phyloP scores from a whole-genome alignment of 2,329 filamentous ascomycete species.

The Diaporthe ampelina region DNA sequence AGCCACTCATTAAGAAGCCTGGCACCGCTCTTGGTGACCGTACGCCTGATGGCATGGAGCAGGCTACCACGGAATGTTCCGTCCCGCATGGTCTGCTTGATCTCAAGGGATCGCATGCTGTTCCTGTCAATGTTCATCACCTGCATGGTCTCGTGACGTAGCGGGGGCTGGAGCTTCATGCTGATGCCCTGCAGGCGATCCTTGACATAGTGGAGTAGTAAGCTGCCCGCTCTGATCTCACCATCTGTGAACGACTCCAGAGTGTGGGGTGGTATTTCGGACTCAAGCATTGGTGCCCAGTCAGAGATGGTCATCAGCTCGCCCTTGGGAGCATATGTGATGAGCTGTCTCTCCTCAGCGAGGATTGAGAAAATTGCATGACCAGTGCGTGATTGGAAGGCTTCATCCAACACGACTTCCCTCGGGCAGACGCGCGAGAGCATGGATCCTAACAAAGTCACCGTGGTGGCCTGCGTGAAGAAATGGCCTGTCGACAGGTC shows the following conservation, averaged over 20 bases:
- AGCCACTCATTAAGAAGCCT: slow-evolving; percentile 87
- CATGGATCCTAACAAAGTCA: slow-evolving; percentile 81
- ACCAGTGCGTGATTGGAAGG: slow-evolving; percentile 68
- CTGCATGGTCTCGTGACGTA: slow-evolving; percentile 79
- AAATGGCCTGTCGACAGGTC: slow-evolving; percentile 97
- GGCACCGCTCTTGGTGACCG: slow-evolving; percentile 91
- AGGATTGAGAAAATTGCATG: slow-evolving; percentile 77
- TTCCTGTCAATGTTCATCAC: slow-evolving; percentile 94
- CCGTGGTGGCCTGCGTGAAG: slow-evolving; percentile 82
- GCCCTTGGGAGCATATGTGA: slow-evolving; percentile 76
- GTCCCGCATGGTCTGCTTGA: slow-evolving; percentile 88
- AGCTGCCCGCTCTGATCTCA: slow-evolving; percentile 83
- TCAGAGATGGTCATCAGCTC: slow-evolving; percentile 66
- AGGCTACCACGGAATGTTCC: slow-evolving; percentile 85
- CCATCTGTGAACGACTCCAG: slow-evolving; percentile 71
- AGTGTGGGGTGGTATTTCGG: slow-evolving; percentile 70
- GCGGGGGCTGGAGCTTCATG: slow-evolving; percentile 87
- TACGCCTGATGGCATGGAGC: slow-evolving; percentile 89
- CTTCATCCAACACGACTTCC: slow-evolving; percentile 84
- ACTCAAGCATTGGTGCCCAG: slow-evolving; percentile 85
- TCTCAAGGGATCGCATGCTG: slow-evolving; percentile 89
- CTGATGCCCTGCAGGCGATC: slow-evolving; percentile 82
- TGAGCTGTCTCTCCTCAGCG: slow-evolving; percentile 79
- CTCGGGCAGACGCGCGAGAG: slow-evolving; percentile 86
- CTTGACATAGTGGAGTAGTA: slow-evolving; percentile 87